phyloP scores from a whole-genome alignment of 257 asterid genomes.

The Plantago ovata region DNA sequence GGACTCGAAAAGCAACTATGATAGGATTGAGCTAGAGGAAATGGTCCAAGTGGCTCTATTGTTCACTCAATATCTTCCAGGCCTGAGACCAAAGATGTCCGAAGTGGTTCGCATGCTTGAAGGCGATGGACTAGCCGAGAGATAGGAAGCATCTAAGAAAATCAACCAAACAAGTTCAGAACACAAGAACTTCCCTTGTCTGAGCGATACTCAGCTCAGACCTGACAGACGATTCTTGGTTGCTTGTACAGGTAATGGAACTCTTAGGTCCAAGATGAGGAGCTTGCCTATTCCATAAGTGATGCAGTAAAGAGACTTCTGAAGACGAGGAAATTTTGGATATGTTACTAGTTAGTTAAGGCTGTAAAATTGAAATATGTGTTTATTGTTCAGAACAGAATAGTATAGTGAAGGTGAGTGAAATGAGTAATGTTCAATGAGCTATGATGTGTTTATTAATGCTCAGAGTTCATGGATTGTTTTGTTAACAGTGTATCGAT shows the following conservation, averaged over 20 bases:
- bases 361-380: constrained; percentile 8
- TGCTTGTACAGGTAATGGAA: constrained; percentile 87
- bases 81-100: constrained; percentile 88
- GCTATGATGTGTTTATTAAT: background rate
- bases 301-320: constrained; percentile 18
- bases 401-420: constrained; percentile 4
- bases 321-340: constrained; percentile 33
- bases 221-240: constrained; percentile 80
- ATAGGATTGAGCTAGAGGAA: constrained; percentile 83
- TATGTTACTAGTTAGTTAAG: constrained; percentile 11
- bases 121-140: constrained; percentile 95
- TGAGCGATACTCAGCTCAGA: constrained; percentile 84
- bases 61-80: constrained; percentile 81
- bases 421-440: background rate
- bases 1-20: constrained; percentile 62
- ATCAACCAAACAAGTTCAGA: constrained; percentile 52
- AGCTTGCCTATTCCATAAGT: background rate
- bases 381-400: constrained; percentile 11
- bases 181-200: constrained; percentile 74
- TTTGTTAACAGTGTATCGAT: too few relatives aligned
- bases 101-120: constrained; percentile 96
- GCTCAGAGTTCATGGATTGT: constrained; percentile 7
- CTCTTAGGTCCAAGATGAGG: constrained; percentile 93
- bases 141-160: constrained; percentile 93
- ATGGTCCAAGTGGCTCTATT: constrained; percentile 87